These are phyloP conservation scores for Fusarium subtropicale DNA, from an alignment of 2,329 filamentous ascomycete genomes.

Conservation along the genomic window DNA sequence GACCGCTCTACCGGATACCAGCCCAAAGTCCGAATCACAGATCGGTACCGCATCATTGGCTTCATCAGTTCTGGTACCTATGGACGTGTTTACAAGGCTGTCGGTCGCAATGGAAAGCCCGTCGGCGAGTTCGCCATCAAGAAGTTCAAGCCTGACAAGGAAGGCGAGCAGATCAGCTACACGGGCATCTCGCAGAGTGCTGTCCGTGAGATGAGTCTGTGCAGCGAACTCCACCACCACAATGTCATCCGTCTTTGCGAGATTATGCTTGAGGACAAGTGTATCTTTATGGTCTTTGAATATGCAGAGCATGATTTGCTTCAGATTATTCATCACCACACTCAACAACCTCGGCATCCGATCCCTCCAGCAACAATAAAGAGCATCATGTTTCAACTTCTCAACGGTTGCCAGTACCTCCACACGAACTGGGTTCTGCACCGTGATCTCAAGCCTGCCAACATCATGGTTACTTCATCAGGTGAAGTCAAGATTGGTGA, in stretches of 20 bases:
- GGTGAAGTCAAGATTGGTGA: slow-evolving; percentile 97
- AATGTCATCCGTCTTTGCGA: slow-evolving; percentile 94
- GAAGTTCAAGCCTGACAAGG: slow-evolving; percentile 99
- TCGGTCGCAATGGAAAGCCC: slow-evolving; percentile 67
- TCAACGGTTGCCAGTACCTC: slow-evolving; percentile 94
- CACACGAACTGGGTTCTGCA: slow-evolving; percentile 98
- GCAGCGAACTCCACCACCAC: slow-evolving; percentile 87
- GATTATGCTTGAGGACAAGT: slow-evolving; percentile 98
- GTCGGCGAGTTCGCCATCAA: slow-evolving; percentile 94
- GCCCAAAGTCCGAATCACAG: slow-evolving; percentile 87
- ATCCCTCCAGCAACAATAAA: slow-evolving; percentile 91
- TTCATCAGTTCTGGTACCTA: slow-evolving; percentile 99
- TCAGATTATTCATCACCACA: slow-evolving; percentile 98
- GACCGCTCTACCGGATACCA: slow-evolving; percentile 69
- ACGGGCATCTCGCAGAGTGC: slow-evolving; percentile 98
- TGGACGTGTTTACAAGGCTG: slow-evolving; percentile 96
- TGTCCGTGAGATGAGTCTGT: slow-evolving; percentile 96
- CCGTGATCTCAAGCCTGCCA: slow-evolving; percentile 95
- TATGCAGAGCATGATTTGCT: slow-evolving; percentile 97
- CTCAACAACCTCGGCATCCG: slow-evolving; percentile 84
- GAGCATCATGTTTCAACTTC: slow-evolving; percentile 93
- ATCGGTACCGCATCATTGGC: slow-evolving; percentile 95
- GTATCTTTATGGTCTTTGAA: slow-evolving; percentile 99
- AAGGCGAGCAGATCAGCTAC: slow-evolving; percentile 93
- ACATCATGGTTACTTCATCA: slow-evolving; percentile 95